A percentile compares a stretch with the other conserved stretches of the same genome.
phyloP scores from a whole-genome alignment of 768 basidiomycete genomes.

The Naganishia vaughanmartiniae region DNA sequence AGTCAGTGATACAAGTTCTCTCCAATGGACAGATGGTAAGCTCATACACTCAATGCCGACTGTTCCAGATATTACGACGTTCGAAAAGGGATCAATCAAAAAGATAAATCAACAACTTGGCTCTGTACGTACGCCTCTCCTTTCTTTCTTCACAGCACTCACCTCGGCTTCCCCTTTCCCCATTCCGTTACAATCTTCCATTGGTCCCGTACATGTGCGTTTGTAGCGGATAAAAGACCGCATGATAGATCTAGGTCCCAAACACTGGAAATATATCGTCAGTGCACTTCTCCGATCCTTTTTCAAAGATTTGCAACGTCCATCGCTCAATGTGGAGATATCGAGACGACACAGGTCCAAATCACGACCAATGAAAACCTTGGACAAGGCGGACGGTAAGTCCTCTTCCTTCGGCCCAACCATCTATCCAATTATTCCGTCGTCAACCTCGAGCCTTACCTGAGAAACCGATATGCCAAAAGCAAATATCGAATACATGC shows the following conservation, averaged over 20 bases:
- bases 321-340: too few relatives aligned
- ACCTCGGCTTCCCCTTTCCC: neutral
- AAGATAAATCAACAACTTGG: slow-evolving; percentile 1
- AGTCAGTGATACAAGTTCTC: too few relatives aligned
- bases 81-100: slow-evolving; percentile 5
- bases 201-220: neutral
- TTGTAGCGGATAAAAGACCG: slow-evolving; percentile 17
- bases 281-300: neutral
- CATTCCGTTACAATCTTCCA: neutral
- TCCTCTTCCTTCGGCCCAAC: too few relatives aligned
- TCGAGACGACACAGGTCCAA: too few relatives aligned
- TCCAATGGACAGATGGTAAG: too few relatives aligned
- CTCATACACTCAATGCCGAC: neutral
- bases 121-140: neutral
- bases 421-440: neutral
- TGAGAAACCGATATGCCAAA: too few relatives aligned
- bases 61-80: slow-evolving; percentile 9
- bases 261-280: slow-evolving; percentile 15
- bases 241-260: neutral
- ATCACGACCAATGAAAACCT: slow-evolving; percentile 12
- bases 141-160: neutral
- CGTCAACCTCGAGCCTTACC: neutral
- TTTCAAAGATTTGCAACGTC: too few relatives aligned
- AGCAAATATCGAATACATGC: too few relatives aligned
- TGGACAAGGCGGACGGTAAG: slow-evolving; percentile 13